Conservation (phyloP, 1,139 yeast genomes). For the Nakaseomyces sp. region DNA sequence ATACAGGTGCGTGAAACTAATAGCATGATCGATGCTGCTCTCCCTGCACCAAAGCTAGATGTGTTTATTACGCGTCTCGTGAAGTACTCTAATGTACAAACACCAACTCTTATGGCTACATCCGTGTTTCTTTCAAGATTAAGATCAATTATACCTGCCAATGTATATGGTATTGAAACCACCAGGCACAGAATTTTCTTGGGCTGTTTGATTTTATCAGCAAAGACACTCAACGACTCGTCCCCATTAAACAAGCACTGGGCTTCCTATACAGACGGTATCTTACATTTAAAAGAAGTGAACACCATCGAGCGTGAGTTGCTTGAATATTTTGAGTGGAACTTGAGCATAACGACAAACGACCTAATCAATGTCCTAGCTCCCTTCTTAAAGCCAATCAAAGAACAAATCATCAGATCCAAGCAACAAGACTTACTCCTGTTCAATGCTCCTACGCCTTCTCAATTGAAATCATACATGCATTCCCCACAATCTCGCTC, state of each 20-base stretch:
- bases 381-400: conserved; percentile 70
- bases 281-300: conserved; percentile 66
- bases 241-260: conserved; percentile 94
- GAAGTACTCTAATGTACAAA: conserved; percentile 80
- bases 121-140: conserved; percentile 72
- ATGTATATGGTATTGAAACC: conserved; percentile 88
- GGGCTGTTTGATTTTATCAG: conserved; percentile 79
- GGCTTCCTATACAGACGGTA: conserved; percentile 84
- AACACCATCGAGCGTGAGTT: conserved; percentile 88
- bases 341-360: conserved; percentile 54
- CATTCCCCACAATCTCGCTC: conserved; percentile 16
- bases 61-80: conserved; percentile 66
- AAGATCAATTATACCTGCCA: conserved; percentile 69
- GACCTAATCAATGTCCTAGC: conserved; percentile 64
- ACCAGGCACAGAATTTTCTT: conserved; percentile 88
- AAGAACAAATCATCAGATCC: conserved; percentile 27
- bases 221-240: conserved; percentile 85
- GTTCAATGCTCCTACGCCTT: conserved; percentile 16
- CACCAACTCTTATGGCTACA: conserved; percentile 90
- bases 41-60: conserved; percentile 35
- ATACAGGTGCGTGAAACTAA: conserved; percentile 44
- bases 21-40: conserved; percentile 9
- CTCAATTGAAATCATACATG: conserved; percentile 11
- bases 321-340: conserved; percentile 76
- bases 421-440: conserved; percentile 14